Base-by-base conservation (phyloP, 192 early-diverging fungal genomes). In the Podila verticillata region DNA sequence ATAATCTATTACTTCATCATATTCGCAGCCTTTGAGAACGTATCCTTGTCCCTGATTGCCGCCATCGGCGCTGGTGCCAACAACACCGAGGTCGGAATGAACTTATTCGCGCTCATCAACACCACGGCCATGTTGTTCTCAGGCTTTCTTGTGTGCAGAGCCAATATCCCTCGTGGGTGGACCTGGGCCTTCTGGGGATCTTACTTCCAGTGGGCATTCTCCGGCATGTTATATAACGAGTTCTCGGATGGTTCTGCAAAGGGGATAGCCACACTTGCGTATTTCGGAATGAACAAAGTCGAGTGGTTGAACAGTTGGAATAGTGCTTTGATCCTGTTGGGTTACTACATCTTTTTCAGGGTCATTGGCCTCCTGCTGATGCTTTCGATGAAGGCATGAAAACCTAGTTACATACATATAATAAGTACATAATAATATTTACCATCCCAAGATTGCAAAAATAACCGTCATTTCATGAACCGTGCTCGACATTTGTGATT, bases 111-210 rank as follows among this genome's bases (percentile, higher is more conserved):
- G 34, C 85, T 97, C 29, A 59, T 95, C 32, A 91, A 91, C 26
- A 93, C 89, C 4, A 88, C 96, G 62, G 86, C 93, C 31, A 94
- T 97, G 79, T 80, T 97, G 30, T 97, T 95, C 86, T 86, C 84
- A 2, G 75, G 75, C 59, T 78, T 71, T 35, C 62, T 78, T 26
- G 68, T 78, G 10, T 71, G 68, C 39, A 56, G 75, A 13, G 65
- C 59, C 2, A 68, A 78, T 63, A 78, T 78, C 32, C 75, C 75
- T 6, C 63, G 68, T 1, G 75, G 75, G 2, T 78, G 75, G 75
- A 78, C 71, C 59, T 78, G 75, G 75, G 75, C 75, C 9, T 78
- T 78, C 59, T 78, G 75, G 75, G 68, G 68, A 3, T 78, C 75
- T 4, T 78, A 78, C 15, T 78, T 71, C 48, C 75, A 78, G 19